phyloP scores from a whole-genome alignment of 768 basidiomycete species.

The Botryobasidium botryosum region DNA sequence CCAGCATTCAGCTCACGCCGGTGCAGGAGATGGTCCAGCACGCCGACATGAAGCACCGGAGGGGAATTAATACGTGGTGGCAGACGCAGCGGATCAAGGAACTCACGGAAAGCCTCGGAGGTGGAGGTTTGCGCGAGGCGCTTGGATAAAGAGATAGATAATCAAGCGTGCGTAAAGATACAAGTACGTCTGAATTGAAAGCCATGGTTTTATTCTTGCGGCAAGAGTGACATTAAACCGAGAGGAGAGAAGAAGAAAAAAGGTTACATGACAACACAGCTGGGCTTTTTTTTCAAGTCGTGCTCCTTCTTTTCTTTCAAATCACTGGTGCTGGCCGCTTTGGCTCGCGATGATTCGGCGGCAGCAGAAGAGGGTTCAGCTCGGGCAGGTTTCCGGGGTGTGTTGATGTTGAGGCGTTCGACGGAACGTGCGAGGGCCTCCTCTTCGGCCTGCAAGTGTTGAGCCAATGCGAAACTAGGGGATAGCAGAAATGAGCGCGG shows the following conservation, averaged over 20 bases:
- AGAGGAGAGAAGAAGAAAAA: neutral
- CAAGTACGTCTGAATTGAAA: too few species aligned
- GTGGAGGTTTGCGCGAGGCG: too few species aligned
- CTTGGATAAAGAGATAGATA: too few species aligned
- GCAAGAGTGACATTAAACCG: neutral
- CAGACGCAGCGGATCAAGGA: constrained; percentile 33
- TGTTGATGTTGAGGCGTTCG: constrained; percentile 8
- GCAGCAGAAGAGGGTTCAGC: neutral
- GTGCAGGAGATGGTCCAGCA: constrained; percentile 70
- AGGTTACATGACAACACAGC: neutral
- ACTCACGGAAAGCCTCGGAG: constrained; percentile 56
- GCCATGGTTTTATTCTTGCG: too few species aligned
- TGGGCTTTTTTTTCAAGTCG: too few species aligned
- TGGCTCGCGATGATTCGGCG: neutral
- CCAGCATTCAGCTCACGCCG: constrained; percentile 63
- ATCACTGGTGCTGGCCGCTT: too few species aligned
- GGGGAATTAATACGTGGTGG: constrained; percentile 77
- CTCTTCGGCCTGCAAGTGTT: constrained; percentile 67
- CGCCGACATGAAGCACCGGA: constrained; percentile 80
- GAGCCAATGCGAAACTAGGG: constrained; percentile 47
- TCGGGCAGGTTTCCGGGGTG: neutral
- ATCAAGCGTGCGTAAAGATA: too few species aligned
- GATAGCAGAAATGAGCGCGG: neutral
- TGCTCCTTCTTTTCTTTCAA: too few species aligned
- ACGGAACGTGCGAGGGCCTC: constrained; percentile 32